These are phyloP conservation scores for Syzygium grande DNA, from an alignment of 345 rosid species.

Conservation along the genomic window DNA sequence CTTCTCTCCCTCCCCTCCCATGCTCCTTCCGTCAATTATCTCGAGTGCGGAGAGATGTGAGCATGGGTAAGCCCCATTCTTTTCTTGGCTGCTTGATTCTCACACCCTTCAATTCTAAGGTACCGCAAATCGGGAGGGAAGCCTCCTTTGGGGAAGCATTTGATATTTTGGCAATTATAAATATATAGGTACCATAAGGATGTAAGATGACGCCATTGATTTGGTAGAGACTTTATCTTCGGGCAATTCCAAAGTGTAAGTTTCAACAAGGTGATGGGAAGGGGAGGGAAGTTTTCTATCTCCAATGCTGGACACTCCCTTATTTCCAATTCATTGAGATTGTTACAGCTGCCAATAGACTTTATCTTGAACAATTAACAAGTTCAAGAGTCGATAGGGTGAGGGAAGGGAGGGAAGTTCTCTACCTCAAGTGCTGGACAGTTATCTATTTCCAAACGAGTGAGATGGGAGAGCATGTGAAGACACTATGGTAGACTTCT, in stretches of 20 bases:
- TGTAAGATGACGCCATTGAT: neutral
- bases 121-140: neutral
- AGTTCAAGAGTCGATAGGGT: neutral
- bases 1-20: neutral
- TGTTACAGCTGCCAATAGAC: neutral
- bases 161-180: fast-evolving
- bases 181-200: fast-evolving
- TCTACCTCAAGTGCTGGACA: neutral
- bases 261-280: too few relatives aligned
- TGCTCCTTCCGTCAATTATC: neutral
- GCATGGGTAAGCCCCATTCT: neutral
- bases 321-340: neutral
- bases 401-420: neutral
- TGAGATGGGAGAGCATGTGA: too few relatives aligned
- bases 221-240: neutral
- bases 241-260: too few relatives aligned
- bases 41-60: neutral
- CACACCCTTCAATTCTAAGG: neutral
- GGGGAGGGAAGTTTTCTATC: too few relatives aligned
- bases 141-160: neutral
- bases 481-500: too few relatives aligned
- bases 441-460: fast-evolving
- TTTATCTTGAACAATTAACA: neutral
- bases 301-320: neutral
- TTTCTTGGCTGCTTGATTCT: neutral